Percentiles rank a stretch among this genome's conserved stretches.
These are phyloP conservation scores for Sporothrix variecibatus DNA, from an alignment of 2,329 filamentous ascomycete species.

Conservation along the genomic window DNA sequence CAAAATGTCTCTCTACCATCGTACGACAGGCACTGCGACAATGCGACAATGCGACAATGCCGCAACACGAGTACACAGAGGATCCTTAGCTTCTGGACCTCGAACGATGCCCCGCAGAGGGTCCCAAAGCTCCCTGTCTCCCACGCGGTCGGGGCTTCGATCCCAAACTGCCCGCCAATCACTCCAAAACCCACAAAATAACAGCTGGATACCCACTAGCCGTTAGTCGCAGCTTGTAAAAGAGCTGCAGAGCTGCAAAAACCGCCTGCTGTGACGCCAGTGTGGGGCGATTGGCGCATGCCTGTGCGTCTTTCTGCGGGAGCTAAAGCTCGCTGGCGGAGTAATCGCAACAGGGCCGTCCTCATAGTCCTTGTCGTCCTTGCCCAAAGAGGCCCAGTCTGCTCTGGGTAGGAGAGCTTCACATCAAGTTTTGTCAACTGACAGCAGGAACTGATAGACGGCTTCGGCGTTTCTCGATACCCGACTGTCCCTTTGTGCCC, in stretches of 20 bases:
- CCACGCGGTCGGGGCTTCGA: background rate
- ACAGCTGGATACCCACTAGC: background rate
- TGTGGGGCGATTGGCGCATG: conserved; percentile 2
- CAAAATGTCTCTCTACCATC: background rate
- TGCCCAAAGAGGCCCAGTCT: background rate
- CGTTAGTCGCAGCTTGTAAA: background rate
- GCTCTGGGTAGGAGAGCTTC: background rate
- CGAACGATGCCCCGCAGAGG: conserved; percentile 3
- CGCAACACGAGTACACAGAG: background rate
- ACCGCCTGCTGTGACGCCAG: background rate
- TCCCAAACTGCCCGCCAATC: background rate
- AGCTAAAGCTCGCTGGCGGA: conserved; percentile 19
- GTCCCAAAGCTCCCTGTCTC: conserved; percentile 2
- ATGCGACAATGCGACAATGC: background rate
- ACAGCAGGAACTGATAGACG: background rate
- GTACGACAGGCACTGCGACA: conserved; percentile 8
- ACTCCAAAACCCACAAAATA: background rate
- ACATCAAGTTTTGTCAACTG: background rate
- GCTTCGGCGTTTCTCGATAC: background rate
- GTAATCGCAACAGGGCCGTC: conserved; percentile 5
- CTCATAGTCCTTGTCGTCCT: background rate
- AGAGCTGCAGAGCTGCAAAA: background rate
- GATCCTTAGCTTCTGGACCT: background rate
- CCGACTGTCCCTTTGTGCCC: conserved; percentile 3
- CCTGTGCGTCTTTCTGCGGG: conserved; percentile 7